Evolutionary conservation across 1,284 basidiomycete genomes (phyloP).

Genomic region (Fomitopsis palustris): DNA sequence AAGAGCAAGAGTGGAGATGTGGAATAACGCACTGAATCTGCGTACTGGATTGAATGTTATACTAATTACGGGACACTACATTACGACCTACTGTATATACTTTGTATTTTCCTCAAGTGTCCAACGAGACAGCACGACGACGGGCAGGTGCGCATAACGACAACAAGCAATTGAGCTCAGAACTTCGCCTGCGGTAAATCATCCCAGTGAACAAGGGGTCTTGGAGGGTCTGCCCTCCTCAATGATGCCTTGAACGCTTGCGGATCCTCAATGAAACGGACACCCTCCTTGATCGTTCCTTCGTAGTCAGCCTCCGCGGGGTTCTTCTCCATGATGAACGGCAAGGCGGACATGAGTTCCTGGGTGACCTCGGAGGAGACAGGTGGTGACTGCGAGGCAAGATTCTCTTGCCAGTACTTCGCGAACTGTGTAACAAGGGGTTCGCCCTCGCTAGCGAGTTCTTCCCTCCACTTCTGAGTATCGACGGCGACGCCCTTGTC

Average conservation of each 20-base stretch:
- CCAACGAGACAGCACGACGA: not conserved
- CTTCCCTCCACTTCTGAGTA: slow-evolving; percentile 40
- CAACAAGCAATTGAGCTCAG: slow-evolving; percentile 21
- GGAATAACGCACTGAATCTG: not conserved
- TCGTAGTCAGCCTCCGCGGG: slow-evolving; percentile 49
- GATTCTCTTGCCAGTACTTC: slow-evolving; percentile 51
- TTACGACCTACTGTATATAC: not conserved
- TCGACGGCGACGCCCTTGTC: slow-evolving; percentile 52
- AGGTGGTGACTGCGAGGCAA: slow-evolving; percentile 37
- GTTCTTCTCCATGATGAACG: slow-evolving; percentile 48
- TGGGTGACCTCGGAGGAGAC: slow-evolving; percentile 39
- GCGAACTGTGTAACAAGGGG: slow-evolving; percentile 48
- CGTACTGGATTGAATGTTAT: not conserved
- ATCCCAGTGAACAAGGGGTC: slow-evolving; percentile 62
- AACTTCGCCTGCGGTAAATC: slow-evolving; percentile 56
- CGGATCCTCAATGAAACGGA: slow-evolving; percentile 67
- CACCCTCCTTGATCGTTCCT: slow-evolving; percentile 45
- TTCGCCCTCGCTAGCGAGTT: slow-evolving; percentile 43
- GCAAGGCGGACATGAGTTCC: slow-evolving; percentile 49
- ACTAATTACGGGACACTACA: not conserved
- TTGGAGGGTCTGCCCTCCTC: slow-evolving; percentile 45
- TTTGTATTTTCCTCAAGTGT: not conserved
- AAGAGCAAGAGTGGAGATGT: not conserved
- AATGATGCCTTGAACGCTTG: slow-evolving; percentile 69
- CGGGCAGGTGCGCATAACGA: not conserved